Base-by-base conservation (phyloP, 441 rosid genomes). In the Viola pubescens region DNA sequence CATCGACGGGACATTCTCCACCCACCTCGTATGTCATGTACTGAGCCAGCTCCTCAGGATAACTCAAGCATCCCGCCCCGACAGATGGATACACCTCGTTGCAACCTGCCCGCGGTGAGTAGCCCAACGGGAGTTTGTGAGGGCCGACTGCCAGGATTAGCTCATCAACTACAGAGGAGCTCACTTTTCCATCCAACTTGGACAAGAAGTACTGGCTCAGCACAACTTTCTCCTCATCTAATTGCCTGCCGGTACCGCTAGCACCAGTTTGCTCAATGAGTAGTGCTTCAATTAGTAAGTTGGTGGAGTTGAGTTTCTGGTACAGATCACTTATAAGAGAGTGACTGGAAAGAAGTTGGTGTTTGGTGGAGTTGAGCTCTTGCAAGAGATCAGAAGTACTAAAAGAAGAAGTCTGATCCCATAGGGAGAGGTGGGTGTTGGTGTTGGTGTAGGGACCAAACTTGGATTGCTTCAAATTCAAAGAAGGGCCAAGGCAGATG, bases 1-100 rank as follows among this genome's bases (percentile, higher is more conserved):
- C 83, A 59, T 81, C 85, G 3, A 64, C 49, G 2, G 83, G 83
- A 6, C 88, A 78, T 16, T 71, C 80, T 5, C 75, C 81, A 0
- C 85, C 83, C 16, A 66, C 53, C 0, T 77, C 70, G 11, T 78
- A 82, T 4, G 65, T 59, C 79, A 80, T 75, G 56, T 69, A 83
- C 65, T 68, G 69, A 10, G 56, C 52, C 62, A 80, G 58, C 5
- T 80, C 88, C n/a, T 83, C 66, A 43, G 69, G 70, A 61, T 73
- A 70, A 74, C 59, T 73, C 52, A 77, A 65, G 64, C 83, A 83
- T 0, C 72, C 79, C 5, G 67, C 71, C 6, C 83, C 82, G 4
- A 77, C 64, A 0, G 82, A 64, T 0, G 78, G 62, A 45, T 76
- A 60, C 34, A 78, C 58, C 68, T 65, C 64, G 44, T 78, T 76